Evolutionary conservation across 352 stramenopile genomes (phyloP).

Genomic region (Globisporangium echinulatum): DNA sequence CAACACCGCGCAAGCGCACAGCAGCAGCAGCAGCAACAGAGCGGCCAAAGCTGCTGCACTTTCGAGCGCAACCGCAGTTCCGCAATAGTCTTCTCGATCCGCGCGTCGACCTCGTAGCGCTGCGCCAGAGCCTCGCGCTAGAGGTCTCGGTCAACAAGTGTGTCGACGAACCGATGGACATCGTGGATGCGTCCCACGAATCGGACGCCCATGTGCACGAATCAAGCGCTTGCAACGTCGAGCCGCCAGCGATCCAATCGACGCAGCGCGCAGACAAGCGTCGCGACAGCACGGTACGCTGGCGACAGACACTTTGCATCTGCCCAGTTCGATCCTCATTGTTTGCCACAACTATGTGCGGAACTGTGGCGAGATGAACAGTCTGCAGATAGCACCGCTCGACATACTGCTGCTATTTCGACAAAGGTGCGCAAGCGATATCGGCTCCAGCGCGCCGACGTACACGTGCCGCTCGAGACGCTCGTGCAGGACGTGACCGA

Average conservation of each 20-base stretch:
- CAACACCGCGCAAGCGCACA: neutral
- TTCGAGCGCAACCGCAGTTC: constrained; percentile 1
- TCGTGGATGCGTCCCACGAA: neutral
- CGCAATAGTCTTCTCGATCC: constrained; percentile 3
- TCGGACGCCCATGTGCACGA: neutral
- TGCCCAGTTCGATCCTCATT: neutral
- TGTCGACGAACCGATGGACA: neutral
- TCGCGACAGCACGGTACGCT: neutral
- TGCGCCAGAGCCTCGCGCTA: neutral
- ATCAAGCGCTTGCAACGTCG: neutral
- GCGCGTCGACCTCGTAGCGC: neutral
- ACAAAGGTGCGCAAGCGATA: neutral
- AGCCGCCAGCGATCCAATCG: neutral
- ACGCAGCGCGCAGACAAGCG: neutral
- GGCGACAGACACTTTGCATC: no score
- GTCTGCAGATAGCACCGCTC: neutral
- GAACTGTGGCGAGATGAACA: neutral
- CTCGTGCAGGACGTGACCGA: constrained; percentile 1
- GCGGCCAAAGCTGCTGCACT: constrained; percentile 1
- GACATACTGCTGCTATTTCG: neutral
- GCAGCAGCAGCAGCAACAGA: neutral
- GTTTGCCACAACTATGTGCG: neutral
- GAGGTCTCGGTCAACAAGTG: neutral
- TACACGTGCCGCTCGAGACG: neutral
- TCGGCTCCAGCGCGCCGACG: neutral